Evolutionary conservation across 495 filamentous ascomycete genomes (phyloP), one percentile per base, ranked within the genome.

Genomic region (Talaromyces proteolyticus): DNA sequence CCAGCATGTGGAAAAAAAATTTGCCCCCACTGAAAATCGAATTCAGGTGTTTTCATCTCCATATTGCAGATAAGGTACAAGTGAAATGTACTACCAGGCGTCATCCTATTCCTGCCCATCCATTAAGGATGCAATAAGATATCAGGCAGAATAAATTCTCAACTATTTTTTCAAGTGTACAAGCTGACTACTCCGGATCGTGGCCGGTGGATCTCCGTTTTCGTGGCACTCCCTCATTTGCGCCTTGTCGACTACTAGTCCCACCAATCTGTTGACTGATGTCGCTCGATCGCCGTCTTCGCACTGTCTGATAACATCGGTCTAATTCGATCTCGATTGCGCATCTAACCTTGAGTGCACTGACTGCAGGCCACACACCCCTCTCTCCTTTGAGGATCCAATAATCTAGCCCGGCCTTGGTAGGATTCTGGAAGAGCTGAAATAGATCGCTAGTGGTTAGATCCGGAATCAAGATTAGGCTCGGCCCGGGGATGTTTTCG

Each of bases 351-450:
- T 82, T 86, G 47, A 97, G 68, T 12, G 90, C 88, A 22, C 81
- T 81, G 40, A 95, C 79, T n/a, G 89, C 88, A 3, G 92, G 92
- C 92, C 92, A 97, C 0, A 95, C 89, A 47, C 87, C 89, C 36
- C 86, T 66, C 68, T 96, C 91, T 6, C 92, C 92, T 38, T 86
- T 75, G 17, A 83, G 61, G 50, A 92, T 89, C 92, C 92, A 96
- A 53, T 91, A 85, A 21, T 89, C 82, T 10, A 96, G 67, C 19
- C 81, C 80, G 48, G 84, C 79, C 44, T 78, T 74, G 16, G 84
- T 91, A 3, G 92, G 92, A 22, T 82, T 87, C 56, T 93, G 87
- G 25, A 96, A 75, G 38, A 97, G 68, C 24, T 82, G 79, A 3
- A 82, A 60, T 52, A 96, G 86, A 58, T 96, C 92, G 3, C 66